phyloP scores from a whole-genome alignment of 345 rosid genomes.

The Lumnitzera racemosa region DNA sequence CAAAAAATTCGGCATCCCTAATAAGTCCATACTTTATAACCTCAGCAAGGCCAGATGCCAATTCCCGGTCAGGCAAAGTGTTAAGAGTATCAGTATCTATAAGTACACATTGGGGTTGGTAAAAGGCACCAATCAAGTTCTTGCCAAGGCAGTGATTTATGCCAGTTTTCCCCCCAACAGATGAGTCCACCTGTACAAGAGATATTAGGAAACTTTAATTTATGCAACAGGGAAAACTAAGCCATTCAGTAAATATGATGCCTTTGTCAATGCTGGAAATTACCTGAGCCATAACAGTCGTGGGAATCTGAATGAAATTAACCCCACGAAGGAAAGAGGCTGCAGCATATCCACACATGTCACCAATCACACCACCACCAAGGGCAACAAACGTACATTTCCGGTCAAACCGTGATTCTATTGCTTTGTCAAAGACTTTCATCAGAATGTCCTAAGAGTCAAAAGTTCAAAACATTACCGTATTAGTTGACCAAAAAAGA shows the following conservation, averaged over 20 bases:
- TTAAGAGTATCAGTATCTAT: conserved; percentile 81
- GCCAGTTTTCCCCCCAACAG: conserved; percentile 99
- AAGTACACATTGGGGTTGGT: conserved; percentile 96
- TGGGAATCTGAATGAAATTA: conserved; percentile 96
- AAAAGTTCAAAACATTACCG: neutral
- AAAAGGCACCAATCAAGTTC: conserved; percentile 96
- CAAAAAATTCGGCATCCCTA: conserved; percentile 87
- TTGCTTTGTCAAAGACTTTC: conserved; percentile 96
- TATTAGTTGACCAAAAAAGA: neutral
- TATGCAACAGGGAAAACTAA: neutral
- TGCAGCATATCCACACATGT: conserved; percentile 98
- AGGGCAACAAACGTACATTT: conserved; percentile 88
- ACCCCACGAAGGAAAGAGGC: conserved; percentile 96
- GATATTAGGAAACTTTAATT: too few relatives aligned
- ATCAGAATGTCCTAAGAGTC: conserved; percentile 58
- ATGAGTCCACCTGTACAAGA: conserved; percentile 76
- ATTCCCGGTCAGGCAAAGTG: conserved; percentile 84
- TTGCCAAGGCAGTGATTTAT: conserved; percentile 90
- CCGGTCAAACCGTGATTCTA: conserved; percentile 78
- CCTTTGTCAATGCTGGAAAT: neutral
- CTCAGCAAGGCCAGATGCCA: conserved; percentile 94
- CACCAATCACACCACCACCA: conserved; percentile 98
- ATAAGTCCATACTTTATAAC: conserved; percentile 95
- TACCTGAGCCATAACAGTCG: conserved; percentile 99
- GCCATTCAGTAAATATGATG: neutral